Evolutionary conservation across 495 filamentous ascomycete genomes (phyloP), one percentile per base, ranked within the genome.

Genomic region (Penicillium cosmopolitanum): DNA sequence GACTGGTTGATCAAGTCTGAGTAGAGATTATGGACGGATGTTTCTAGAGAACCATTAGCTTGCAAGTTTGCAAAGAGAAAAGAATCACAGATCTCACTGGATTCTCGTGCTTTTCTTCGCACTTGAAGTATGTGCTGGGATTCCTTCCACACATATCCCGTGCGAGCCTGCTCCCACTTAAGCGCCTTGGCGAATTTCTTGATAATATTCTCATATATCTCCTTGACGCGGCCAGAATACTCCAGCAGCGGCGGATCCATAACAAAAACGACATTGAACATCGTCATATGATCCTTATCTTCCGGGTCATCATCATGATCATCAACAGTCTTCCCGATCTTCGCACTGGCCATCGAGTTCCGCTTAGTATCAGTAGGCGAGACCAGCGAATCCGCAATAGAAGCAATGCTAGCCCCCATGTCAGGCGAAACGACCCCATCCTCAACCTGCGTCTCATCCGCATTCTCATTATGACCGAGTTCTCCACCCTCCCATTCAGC

Each of bases 241-340:
- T 96, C 91, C 43, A 90, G 74, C 50, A 87, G 81, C 38, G 90
- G 89, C 3, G 91, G 88, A 66, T 90, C 87, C 50, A 97, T 75
- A 35, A 96, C 89, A 74, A 97, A 98, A 13, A 97, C 91, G 35
- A 97, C 85, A 75, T 98, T 93, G 71, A 98, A 98, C 93, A 97
- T 97, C 21, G 86, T 92, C 90, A 98, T 93, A 44, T 79, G 74
- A 52, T 80, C 80, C 55, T 73, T 78, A 51, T 88, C 84, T 59
- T 85, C 84, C 9, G 80, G 69, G 53, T 85, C 83, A 6, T 80
- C 68, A 40, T 63, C 61, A 2, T 19, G 7, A 9, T 69, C 64
- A 58, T 78, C 80, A 42, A 59, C 54, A 18, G 65, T 56, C 19
- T 67, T 71, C 25, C 66, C 66, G 31, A 75, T 68, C 25, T 74